Percentiles rank a stretch among this genome's conserved stretches.
phyloP scores from a whole-genome alignment of 2,329 filamentous ascomycete genomes.

The Cryphonectria nitschkei region DNA sequence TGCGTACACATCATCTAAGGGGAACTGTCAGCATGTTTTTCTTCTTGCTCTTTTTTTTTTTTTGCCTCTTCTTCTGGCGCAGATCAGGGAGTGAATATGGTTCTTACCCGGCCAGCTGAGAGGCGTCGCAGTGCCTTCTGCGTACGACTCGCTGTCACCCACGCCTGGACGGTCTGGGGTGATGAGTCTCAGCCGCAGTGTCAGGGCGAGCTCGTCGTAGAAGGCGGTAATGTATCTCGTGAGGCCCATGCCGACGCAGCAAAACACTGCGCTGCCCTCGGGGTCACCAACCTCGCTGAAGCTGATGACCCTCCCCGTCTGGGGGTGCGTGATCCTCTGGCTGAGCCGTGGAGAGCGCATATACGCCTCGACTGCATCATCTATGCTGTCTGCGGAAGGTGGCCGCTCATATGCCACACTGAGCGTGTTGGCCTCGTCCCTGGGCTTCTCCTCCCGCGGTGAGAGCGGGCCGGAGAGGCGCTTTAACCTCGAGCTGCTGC shows the following conservation, averaged over 20 bases:
- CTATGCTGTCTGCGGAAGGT: constrained; percentile 81
- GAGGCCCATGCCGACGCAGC: constrained; percentile 96
- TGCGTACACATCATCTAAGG: constrained; percentile 77
- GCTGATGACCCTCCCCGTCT: constrained; percentile 84
- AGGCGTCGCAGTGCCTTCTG: constrained; percentile 81
- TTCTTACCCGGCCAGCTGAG: constrained; percentile 87
- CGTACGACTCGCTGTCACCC: constrained; percentile 85
- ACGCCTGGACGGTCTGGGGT: constrained; percentile 94
- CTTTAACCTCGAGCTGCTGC: constrained; percentile 62
- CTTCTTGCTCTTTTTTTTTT: too few species aligned
- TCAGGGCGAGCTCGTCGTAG: constrained; percentile 92
- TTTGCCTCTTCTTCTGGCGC: too few species aligned
- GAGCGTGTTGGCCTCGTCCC: constrained; percentile 29
- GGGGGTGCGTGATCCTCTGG: constrained; percentile 84
- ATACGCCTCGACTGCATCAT: constrained; percentile 85
- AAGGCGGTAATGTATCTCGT: constrained; percentile 96
- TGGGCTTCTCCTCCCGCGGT: constrained; percentile 44
- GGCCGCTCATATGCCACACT: constrained; percentile 70
- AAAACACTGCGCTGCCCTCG: constrained; percentile 88
- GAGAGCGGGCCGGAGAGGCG: constrained; percentile 56
- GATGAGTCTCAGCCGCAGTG: constrained; percentile 85
- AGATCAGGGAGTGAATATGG: too few species aligned
- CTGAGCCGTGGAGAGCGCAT: constrained; percentile 81
- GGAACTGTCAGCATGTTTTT: constrained; percentile 33
- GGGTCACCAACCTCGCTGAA: constrained; percentile 97